A percentile compares a stretch with the other conserved stretches of the same genome.
phyloP scores from a whole-genome alignment of 805 yeast species.

The Ogataea sp. region DNA sequence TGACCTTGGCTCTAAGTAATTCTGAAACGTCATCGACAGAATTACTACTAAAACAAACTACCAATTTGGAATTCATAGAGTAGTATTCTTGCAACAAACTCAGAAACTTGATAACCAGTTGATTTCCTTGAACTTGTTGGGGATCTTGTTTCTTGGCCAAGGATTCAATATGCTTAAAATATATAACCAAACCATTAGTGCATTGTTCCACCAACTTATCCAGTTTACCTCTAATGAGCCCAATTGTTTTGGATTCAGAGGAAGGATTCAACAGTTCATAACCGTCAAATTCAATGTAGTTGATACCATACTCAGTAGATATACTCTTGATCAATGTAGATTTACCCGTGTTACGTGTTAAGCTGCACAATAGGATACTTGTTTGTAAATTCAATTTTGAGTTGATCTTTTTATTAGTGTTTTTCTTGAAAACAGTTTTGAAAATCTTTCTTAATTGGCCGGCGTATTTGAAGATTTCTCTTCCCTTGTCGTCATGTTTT shows the following conservation, averaged over 20 bases:
- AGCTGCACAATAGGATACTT: conserved; percentile 57
- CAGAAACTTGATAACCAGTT: conserved; percentile 45
- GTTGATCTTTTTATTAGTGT: conserved; percentile 16
- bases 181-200: conserved; percentile 37
- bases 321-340: conserved; percentile 49
- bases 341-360: conserved; percentile 75
- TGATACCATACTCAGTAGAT: conserved; percentile 53
- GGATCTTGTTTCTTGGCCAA: conserved; percentile 62
- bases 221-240: conserved; percentile 64
- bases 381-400: conserved; percentile 49
- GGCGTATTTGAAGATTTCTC: conserved; percentile 36
- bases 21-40: conserved; percentile 66
- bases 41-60: conserved; percentile 59
- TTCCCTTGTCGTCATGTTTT: conserved; percentile 4
- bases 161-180: conserved; percentile 67
- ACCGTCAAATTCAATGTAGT: conserved; percentile 63
- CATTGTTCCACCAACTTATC: conserved; percentile 50
- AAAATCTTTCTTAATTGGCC: conserved; percentile 45
- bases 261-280: conserved; percentile 59
- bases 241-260: conserved; percentile 72
- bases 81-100: conserved; percentile 51
- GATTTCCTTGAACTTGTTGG: conserved; percentile 35
- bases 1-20: conserved; percentile 55
- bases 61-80: conserved; percentile 27
- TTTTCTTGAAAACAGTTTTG: conserved; percentile 35